phyloP scores from a whole-genome alignment of 108 stramenopile species.

The Cyclotella kingstonii region DNA sequence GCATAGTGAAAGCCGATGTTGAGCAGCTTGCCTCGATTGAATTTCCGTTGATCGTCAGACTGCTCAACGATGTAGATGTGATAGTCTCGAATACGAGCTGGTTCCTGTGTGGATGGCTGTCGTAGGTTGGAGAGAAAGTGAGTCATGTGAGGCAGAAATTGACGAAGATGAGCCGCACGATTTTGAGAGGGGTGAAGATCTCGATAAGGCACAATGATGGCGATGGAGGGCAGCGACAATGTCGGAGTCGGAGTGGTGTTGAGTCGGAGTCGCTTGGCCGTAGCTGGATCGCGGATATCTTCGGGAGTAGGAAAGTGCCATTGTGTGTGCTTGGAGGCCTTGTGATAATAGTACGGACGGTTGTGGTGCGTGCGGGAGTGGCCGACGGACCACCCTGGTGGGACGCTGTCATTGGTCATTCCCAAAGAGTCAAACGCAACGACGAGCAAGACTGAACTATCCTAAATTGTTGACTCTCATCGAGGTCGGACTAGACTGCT shows the following conservation, averaged over 20 bases:
- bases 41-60: conserved; percentile 92
- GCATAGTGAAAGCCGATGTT: conserved; percentile 97
- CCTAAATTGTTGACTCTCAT: too few relatives aligned
- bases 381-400: conserved; percentile 78
- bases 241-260: conserved; percentile 10
- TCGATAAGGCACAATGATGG: conserved; percentile 96
- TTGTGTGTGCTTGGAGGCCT: conserved; percentile 78
- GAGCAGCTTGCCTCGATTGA: conserved; percentile 99
- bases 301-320: conserved; percentile 89
- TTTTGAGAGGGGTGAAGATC: conserved; percentile 91
- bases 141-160: conserved; percentile 94
- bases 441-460: too few relatives aligned
- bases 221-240: conserved; percentile 49
- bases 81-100: conserved; percentile 67
- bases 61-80: conserved; percentile 98
- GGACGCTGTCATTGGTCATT: conserved; percentile 56
- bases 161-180: conserved; percentile 78
- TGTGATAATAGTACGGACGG: conserved; percentile 73
- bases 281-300: conserved; percentile 71
- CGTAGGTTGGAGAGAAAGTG: conserved; percentile 64
- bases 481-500: too few relatives aligned
- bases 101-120: conserved; percentile 10
- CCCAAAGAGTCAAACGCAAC: too few relatives aligned
- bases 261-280: conserved; percentile 14
- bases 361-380: conserved; percentile 70